Evolutionary conservation across 495 filamentous ascomycete species (phyloP).

Genomic region (Penicillium pulvis): DNA sequence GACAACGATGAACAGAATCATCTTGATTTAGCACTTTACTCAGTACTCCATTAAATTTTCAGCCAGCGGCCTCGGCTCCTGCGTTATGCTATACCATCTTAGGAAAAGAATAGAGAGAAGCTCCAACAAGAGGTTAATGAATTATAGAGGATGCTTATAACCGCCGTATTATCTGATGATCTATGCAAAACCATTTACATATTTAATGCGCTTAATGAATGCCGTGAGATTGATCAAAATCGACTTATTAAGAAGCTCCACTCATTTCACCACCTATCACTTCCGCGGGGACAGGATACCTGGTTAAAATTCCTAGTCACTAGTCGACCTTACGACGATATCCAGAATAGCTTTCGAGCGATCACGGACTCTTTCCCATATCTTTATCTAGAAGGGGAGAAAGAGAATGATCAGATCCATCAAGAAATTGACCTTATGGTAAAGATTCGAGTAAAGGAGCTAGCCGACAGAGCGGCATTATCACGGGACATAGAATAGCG

Average conservation of each 20-base stretch:
- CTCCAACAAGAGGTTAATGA: constrained; percentile 26
- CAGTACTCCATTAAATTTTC: constrained; percentile 47
- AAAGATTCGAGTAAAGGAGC: constrained; percentile 24
- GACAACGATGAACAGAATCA: constrained; percentile 39
- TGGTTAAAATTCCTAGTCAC: constrained; percentile 50
- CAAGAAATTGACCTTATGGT: constrained; percentile 44
- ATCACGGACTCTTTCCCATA: constrained; percentile 19
- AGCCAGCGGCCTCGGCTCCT: constrained; percentile 28
- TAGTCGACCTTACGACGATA: constrained; percentile 44
- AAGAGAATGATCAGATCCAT: constrained; percentile 34
- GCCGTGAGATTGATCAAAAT: constrained; percentile 19
- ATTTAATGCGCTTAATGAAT: constrained; percentile 48
- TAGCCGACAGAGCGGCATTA: constrained; percentile 19
- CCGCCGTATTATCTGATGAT: constrained; percentile 19
- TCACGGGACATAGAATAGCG: constrained; percentile 7
- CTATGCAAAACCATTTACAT: constrained; percentile 33
- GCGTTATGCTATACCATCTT: constrained; percentile 26
- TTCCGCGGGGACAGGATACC: constrained; percentile 1
- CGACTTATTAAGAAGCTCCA: constrained; percentile 28
- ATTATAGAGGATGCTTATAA: constrained; percentile 35
- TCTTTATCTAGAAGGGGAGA: constrained; percentile 39
- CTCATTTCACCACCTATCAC: constrained; percentile 1
- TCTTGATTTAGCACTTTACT: constrained; percentile 34
- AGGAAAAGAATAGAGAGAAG: constrained; percentile 26
- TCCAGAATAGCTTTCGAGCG: constrained; percentile 27